Percentiles rank a stretch among this genome's conserved stretches.
Conservation (phyloP, 2,329 filamentous ascomycete genomes). For the Metarhizium brunneum region DNA sequence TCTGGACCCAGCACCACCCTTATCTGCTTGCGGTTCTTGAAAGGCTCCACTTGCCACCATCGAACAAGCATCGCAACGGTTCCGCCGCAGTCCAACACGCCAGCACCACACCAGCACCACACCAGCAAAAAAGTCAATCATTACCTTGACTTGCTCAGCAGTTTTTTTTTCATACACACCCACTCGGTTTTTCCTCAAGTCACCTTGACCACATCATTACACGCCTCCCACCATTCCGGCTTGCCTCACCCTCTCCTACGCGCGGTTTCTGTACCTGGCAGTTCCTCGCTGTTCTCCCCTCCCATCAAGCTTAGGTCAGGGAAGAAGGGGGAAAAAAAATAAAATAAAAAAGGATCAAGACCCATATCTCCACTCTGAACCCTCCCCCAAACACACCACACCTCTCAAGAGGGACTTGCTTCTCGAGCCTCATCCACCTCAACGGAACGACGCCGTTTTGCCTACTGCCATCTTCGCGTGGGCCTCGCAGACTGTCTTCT, state of each 20-base stretch:
- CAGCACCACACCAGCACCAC: slow-evolving; percentile 3
- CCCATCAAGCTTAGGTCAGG: slow-evolving; percentile 11
- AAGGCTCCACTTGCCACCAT: slow-evolving; percentile 15
- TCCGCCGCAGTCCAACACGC: slow-evolving; percentile 10
- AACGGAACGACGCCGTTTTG: slow-evolving; percentile 19
- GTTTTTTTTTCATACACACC: slow-evolving; percentile 2
- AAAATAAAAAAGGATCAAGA: slow-evolving; percentile 31
- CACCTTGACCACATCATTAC: slow-evolving; percentile 4
- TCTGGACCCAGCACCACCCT: slow-evolving; percentile 13
- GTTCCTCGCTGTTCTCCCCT: slow-evolving; percentile 8
- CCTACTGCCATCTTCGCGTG: slow-evolving; percentile 16
- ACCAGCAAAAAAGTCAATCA: slow-evolving; percentile 6
- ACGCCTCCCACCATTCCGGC: slow-evolving; percentile 19
- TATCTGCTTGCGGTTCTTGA: slow-evolving; percentile 16
- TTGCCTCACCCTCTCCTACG: slow-evolving; percentile 9
- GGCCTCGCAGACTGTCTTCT: slow-evolving; percentile 11
- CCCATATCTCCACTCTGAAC: slow-evolving; percentile 37
- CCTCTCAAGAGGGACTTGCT: slow-evolving; percentile 28
- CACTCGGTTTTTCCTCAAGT: slow-evolving; percentile 3
- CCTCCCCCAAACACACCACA: slow-evolving; percentile 34
- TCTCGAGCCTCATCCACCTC: slow-evolving; percentile 30
- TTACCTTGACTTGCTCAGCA: neutral
- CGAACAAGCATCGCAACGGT: slow-evolving; percentile 14
- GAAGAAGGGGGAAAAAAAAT: slow-evolving; percentile 16
- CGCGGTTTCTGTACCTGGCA: slow-evolving; percentile 13